Percentiles rank a stretch among this genome's conserved stretches.
Evolutionary conservation across 2,329 filamentous ascomycete species (phyloP).

Genomic region (Alternaria consortialis): DNA sequence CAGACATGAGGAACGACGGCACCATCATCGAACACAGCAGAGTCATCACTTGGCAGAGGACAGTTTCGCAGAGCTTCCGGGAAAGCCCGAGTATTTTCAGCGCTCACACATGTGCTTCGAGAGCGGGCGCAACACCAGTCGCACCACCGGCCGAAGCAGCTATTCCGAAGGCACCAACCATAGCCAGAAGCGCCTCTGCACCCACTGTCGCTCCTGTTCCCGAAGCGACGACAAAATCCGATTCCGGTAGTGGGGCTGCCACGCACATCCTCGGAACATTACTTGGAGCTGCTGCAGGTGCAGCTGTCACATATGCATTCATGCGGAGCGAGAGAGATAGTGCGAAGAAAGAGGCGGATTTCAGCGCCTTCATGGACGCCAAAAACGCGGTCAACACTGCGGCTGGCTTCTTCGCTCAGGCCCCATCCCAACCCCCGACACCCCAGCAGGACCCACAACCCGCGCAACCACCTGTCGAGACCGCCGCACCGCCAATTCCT

Average conservation of each 20-base stretch:
- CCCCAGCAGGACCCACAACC: constrained; percentile 46
- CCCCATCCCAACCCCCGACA: constrained; percentile 37
- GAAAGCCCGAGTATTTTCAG: constrained; percentile 46
- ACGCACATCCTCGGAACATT: constrained; percentile 77
- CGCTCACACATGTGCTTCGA: constrained; percentile 37
- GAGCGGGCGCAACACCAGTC: constrained; percentile 33
- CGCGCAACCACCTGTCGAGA: constrained; percentile 24
- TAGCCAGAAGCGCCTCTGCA: constrained; percentile 46
- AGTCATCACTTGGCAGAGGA: constrained; percentile 55
- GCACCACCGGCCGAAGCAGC: constrained; percentile 38
- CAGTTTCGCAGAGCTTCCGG: constrained; percentile 41
- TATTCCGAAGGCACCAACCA: constrained; percentile 34
- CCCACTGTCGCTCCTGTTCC: constrained; percentile 34
- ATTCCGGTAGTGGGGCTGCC: constrained; percentile 59
- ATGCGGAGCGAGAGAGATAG: constrained; percentile 66
- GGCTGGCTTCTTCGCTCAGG: constrained; percentile 39
- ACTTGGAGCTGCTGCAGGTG: constrained; percentile 80
- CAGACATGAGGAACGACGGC: constrained; percentile 50
- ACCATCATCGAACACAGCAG: constrained; percentile 54
- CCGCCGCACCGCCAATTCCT: constrained; percentile 30
- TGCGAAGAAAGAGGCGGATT: constrained; percentile 55
- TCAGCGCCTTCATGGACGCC: constrained; percentile 46
- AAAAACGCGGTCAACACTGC: constrained; percentile 44
- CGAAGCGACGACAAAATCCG: constrained; percentile 36
- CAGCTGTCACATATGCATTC: constrained; percentile 79